A percentile compares a stretch with the other conserved stretches of the same genome.
phyloP scores from a whole-genome alignment of 768 basidiomycete species.

The Psilocybe azurescens region DNA sequence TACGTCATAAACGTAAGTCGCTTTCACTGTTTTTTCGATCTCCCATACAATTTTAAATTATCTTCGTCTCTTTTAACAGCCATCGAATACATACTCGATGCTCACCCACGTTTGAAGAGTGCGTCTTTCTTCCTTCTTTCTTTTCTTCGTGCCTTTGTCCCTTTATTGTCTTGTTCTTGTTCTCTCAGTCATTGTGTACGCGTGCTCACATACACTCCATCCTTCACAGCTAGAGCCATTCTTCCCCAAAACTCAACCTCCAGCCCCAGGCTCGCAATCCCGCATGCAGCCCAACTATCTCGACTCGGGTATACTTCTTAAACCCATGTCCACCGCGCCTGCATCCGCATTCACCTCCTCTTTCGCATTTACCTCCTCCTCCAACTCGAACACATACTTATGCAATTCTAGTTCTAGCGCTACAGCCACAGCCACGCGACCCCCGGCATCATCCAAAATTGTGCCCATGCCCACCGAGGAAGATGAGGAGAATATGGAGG shows the following conservation, averaged over 20 bases:
- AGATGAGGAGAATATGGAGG: slow-evolving; percentile 4
- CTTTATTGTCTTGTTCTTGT: background rate
- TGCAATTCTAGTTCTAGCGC: background rate
- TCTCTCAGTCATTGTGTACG: background rate
- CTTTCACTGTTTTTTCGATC: background rate
- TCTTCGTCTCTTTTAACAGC: slow-evolving; percentile 12
- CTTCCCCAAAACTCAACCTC: slow-evolving; percentile 27
- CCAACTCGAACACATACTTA: background rate
- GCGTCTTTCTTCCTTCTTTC: slow-evolving; percentile 13
- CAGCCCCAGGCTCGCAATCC: slow-evolving; percentile 20
- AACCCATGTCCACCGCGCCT: background rate
- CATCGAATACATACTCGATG: slow-evolving; percentile 30
- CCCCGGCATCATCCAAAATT: background rate
- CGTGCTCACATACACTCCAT: too few species aligned
- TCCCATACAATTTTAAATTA: background rate
- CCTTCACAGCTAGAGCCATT: slow-evolving; percentile 36
- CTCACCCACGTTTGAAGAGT: slow-evolving; percentile 47
- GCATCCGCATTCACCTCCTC: background rate
- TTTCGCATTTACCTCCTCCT: background rate
- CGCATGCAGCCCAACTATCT: slow-evolving; percentile 72
- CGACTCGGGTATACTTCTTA: slow-evolving; percentile 33
- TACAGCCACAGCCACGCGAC: background rate
- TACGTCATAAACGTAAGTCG: slow-evolving; percentile 50
- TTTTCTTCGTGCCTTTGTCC: background rate
- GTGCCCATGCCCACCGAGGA: slow-evolving; percentile 16